A percentile compares a stretch with the other conserved stretches of the same genome.
These are phyloP conservation scores for Russula dissimulans DNA, from an alignment of 768 basidiomycete genomes.

Conservation along the genomic window DNA sequence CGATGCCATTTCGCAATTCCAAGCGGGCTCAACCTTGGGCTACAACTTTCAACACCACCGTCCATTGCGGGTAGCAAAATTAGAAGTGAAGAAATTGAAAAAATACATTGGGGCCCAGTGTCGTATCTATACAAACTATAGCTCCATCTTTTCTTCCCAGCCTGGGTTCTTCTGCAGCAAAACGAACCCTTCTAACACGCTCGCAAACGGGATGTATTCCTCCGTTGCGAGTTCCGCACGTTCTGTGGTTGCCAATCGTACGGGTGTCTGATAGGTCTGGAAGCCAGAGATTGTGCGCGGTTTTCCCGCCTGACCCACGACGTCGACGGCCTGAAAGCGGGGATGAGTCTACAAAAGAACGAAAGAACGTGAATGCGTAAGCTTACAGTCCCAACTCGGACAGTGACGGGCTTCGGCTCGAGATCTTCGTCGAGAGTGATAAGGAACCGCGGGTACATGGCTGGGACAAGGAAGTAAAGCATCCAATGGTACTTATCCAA, in stretches of 20 bases:
- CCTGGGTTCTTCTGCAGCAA: conserved; percentile 89
- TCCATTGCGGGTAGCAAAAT: background rate
- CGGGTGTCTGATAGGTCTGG: conserved; percentile 97
- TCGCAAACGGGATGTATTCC: conserved; percentile 86
- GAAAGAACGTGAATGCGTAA: background rate
- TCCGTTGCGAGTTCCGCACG: conserved; percentile 94
- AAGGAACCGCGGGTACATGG: conserved; percentile 98
- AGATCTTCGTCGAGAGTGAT: conserved; percentile 94
- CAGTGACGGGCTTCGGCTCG: conserved; percentile 77
- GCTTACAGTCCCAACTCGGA: conserved; percentile 83
- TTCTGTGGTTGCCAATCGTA: conserved; percentile 89
- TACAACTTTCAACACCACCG: background rate
- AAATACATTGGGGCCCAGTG: background rate
- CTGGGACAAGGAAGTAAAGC: conserved; percentile 90
- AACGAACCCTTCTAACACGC: conserved; percentile 88
- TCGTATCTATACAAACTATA: conserved; percentile 32
- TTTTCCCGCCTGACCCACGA: conserved; percentile 96
- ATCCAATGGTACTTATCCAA: conserved; percentile 98
- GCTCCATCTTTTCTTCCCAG: conserved; percentile 79
- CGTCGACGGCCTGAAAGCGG: conserved; percentile 73
- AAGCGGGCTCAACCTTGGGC: background rate
- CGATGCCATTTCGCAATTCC: conserved; percentile 70
- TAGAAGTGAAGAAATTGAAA: background rate
- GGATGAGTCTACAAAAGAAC: background rate
- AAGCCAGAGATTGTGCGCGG: conserved; percentile 94